Conservation (phyloP, 495 filamentous ascomycete species). For the Podospora tetraspora region DNA sequence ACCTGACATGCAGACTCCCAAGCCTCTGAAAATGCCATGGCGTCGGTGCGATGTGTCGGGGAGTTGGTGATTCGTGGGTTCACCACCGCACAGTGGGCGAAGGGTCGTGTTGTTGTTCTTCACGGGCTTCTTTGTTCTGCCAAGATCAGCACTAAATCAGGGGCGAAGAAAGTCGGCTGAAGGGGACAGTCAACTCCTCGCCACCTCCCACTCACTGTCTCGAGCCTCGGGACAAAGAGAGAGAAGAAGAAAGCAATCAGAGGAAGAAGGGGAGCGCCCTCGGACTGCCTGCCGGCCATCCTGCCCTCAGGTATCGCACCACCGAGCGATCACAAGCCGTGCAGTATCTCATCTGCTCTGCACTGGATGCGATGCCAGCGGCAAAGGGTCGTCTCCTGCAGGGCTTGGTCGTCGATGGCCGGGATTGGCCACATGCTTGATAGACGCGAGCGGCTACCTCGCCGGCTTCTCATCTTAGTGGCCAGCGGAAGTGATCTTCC, state of each 20-base stretch:
- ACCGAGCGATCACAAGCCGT: neutral
- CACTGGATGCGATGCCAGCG: neutral
- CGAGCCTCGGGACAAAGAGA: neutral
- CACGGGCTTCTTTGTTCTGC: neutral
- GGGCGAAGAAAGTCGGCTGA: neutral
- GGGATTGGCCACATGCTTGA: neutral
- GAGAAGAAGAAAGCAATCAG: neutral
- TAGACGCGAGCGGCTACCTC: neutral
- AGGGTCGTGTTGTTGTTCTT: neutral
- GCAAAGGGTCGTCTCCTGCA: neutral
- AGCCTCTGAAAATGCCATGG: neutral
- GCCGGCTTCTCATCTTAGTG: neutral
- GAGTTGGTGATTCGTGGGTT: neutral
- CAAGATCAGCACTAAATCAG: neutral
- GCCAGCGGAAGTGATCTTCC: neutral
- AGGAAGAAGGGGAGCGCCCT: neutral
- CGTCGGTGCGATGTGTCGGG: neutral
- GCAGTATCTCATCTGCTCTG: neutral
- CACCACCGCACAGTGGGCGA: neutral
- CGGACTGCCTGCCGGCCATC: neutral
- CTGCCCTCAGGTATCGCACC: neutral
- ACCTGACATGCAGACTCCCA: neutral
- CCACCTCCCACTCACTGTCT: neutral
- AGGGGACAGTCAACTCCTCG: neutral
- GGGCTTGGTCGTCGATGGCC: neutral